Conservation (phyloP, 1,284 basidiomycete species). For the Rhodotorula sp. region DNA sequence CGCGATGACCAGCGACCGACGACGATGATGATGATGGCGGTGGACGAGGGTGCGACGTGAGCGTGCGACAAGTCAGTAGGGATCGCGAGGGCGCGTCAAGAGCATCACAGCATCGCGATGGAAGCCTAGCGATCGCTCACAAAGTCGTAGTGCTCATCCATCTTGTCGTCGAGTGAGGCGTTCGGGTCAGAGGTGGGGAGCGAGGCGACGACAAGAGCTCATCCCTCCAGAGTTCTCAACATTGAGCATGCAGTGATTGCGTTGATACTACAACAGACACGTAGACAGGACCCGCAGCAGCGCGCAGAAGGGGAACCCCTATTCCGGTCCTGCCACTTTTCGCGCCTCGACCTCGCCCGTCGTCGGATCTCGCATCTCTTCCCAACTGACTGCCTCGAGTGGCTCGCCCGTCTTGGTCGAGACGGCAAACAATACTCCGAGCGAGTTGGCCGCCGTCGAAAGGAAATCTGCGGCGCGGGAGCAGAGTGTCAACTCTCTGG, state of each 20-base stretch:
- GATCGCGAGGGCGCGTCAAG: no score
- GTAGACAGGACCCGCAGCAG: background rate
- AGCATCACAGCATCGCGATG: no score
- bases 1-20: background rate
- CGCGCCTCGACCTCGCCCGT: conserved; percentile 77
- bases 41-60: background rate
- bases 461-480: conserved; percentile 66
- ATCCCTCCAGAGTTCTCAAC: no score
- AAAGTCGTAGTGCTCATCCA: conserved; percentile 42
- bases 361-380: conserved; percentile 83
- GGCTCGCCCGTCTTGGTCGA: conserved; percentile 73
- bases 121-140: conserved; percentile 6
- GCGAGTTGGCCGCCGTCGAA: conserved; percentile 87
- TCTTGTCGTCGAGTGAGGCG: background rate
- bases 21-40: background rate
- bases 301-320: background rate
- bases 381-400: conserved; percentile 82
- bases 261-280: conserved; percentile 8
- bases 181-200: background rate
- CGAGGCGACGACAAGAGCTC: no score
- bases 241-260: background rate
- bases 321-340: conserved; percentile 78
- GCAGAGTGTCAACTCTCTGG: conserved; percentile 15
- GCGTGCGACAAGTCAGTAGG: no score
- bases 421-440: conserved; percentile 85